Evolutionary conservation across 2,329 filamentous ascomycete genomes (phyloP), one percentile per base, ranked within the genome.

Genomic region (Penicillium oxalicum): DNA sequence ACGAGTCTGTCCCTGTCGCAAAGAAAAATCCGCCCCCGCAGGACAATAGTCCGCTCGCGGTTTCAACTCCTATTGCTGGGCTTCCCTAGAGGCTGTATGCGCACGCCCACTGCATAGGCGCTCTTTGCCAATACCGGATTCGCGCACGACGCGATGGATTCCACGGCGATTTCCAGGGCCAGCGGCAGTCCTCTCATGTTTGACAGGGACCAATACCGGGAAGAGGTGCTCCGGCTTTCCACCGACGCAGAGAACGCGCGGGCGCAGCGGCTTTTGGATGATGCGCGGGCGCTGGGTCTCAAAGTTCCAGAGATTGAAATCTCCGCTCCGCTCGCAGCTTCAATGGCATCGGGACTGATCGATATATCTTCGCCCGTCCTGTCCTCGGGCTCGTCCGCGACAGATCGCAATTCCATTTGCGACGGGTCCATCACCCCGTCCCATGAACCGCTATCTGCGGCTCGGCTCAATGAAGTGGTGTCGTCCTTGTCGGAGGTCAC

Each of bases 251-350:
- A 74, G 56, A 58, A 64, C 47, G 63, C 63, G 49, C 59, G 65
- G 34, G 68, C 72, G 54, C 65, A 69, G 49, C 55, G 53, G 28
- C 60, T 74, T 38, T 53, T 64, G 28, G 58, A 64, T 18, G 69
- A 73, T 48, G 70, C 70, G 39, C 61, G 59, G 44, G 54, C 62
- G 32, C 61, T 74, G 28, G 71, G 70, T 9, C 54, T 72, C 29
- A 62, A 64, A 27, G 50, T 64, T 18, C 65, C 65, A 13, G 62
- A 66, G 29, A 52, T 67, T 41, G 60, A 64, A 34, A 53, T 61
- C 34, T 56, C 65, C 13, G 61, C 63, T 25, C 64, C 68, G 38
- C 41, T 70, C 45, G 64, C 67, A n/a, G 59, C 67, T n/a, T 66
- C 63, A 27, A 63, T 67, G 44, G 58, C 64, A 33, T 61, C 63